Percentiles rank a stretch among this genome's conserved stretches.
These are phyloP conservation scores for Termitomyces sp. DNA, from an alignment of 1,284 basidiomycete genomes.

Conservation along the genomic window DNA sequence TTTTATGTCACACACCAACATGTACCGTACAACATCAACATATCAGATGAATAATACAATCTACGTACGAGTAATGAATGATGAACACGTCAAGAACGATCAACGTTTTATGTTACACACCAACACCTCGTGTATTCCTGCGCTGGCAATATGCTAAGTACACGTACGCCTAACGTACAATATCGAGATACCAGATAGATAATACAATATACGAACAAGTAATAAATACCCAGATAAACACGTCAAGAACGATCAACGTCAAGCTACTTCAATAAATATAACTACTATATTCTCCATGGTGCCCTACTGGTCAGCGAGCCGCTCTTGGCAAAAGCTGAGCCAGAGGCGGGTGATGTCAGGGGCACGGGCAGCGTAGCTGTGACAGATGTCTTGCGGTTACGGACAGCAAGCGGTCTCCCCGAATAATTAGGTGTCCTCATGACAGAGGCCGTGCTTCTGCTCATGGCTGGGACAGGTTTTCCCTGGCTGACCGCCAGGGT, in stretches of 20 bases:
- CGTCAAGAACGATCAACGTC: constrained; percentile 1
- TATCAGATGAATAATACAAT: too few species aligned
- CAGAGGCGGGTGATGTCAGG: not conserved
- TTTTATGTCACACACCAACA: not conserved
- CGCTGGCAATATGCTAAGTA: not conserved
- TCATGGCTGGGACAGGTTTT: not conserved
- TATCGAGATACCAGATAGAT: not conserved
- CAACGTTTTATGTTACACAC: not conserved
- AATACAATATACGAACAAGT: not conserved
- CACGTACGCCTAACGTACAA: not conserved
- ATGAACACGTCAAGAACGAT: too few species aligned
- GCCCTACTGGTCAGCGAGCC: constrained; percentile 4
- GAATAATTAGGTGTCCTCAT: constrained; percentile 11
- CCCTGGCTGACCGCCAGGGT: constrained; percentile 1
- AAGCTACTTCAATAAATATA: not conserved
- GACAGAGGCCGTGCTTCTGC: not conserved
- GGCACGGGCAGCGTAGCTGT: not conserved
- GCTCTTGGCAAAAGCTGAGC: constrained; percentile 2
- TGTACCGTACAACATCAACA: too few species aligned
- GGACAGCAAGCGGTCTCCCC: constrained; percentile 12
- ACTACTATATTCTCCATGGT: constrained; percentile 16
- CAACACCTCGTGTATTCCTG: not conserved
- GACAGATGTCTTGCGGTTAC: constrained; percentile 15
- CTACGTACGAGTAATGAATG: too few species aligned
- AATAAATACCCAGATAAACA: constrained; percentile 10